A percentile compares a stretch with the other conserved stretches of the same genome.
These are phyloP conservation scores for Cokeromyces recurvatus DNA, from an alignment of 371 early-diverging fungal genomes.

Conservation along the genomic window DNA sequence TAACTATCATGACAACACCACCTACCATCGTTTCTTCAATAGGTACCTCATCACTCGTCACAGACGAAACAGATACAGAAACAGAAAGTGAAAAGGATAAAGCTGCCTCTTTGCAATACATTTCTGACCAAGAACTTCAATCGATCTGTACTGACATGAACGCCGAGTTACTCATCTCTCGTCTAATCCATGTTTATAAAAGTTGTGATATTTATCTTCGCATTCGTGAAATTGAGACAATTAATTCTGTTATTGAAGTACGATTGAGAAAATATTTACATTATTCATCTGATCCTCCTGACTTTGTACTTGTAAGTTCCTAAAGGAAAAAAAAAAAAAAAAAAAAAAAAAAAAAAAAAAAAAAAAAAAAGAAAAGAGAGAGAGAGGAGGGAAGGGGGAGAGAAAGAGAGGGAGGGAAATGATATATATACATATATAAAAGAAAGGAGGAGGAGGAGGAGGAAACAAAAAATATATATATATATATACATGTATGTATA, in stretches of 20 bases:
- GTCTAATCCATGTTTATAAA: conserved; percentile 27
- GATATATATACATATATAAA: too few species aligned
- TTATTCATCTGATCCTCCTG: conserved; percentile 23
- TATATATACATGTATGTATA: too few species aligned
- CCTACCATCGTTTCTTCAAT: too few species aligned
- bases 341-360: too few species aligned
- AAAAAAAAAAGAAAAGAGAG: too few species aligned
- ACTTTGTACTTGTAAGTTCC: conserved; percentile 28
- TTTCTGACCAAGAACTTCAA: conserved; percentile 20
- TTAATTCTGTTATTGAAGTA: conserved; percentile 12
- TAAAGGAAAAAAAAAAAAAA: background rate
- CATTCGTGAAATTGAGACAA: conserved; percentile 35
- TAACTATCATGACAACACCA: background rate
- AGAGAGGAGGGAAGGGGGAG: too few species aligned
- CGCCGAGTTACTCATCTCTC: conserved; percentile 9
- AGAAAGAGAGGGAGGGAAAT: too few species aligned
- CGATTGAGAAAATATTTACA: conserved; percentile 23
- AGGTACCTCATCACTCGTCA: too few species aligned
- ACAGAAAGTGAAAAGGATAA: too few species aligned
- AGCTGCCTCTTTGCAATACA: conserved; percentile 8
- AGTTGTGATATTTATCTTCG: conserved; percentile 24
- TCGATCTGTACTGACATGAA: conserved; percentile 20
- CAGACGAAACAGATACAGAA: too few species aligned
- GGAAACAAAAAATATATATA: too few species aligned
- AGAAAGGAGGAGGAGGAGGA: too few species aligned